These are phyloP conservation scores for Tricholoma bakamatsutake DNA, from an alignment of 768 basidiomycete genomes.

Conservation along the genomic window DNA sequence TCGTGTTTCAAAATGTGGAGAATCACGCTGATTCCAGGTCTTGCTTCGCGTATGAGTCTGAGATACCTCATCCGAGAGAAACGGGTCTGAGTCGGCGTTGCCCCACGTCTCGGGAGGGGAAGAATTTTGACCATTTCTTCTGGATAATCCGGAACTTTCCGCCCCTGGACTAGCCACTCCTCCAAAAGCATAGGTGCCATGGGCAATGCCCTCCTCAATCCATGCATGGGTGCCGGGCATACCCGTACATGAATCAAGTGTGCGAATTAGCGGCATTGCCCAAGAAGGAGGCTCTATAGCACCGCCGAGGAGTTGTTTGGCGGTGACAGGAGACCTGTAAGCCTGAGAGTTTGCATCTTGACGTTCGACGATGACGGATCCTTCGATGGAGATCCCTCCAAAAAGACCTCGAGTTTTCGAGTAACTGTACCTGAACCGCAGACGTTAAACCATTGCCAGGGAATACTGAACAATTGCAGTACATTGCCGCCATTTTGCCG, in stretches of 20 bases:
- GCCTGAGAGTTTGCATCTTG: slow-evolving; percentile 89
- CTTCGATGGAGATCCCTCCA: slow-evolving; percentile 85
- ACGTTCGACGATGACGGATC: slow-evolving; percentile 88
- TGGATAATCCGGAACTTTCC: slow-evolving; percentile 26
- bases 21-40: slow-evolving; percentile 28
- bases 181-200: slow-evolving; percentile 52
- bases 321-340: slow-evolving; percentile 69
- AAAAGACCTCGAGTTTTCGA: slow-evolving; percentile 92
- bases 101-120: slow-evolving; percentile 72
- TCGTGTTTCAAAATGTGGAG: slow-evolving; percentile 32
- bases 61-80: slow-evolving; percentile 33
- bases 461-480: slow-evolving; percentile 11
- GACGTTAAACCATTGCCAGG: slow-evolving; percentile 2
- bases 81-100: slow-evolving; percentile 44
- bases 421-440: slow-evolving; percentile 72
- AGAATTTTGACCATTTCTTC: slow-evolving; percentile 29
- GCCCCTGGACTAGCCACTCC: slow-evolving; percentile 38
- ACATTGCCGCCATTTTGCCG: slow-evolving; percentile 92
- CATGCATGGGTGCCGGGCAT: slow-evolving; percentile 63
- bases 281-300: slow-evolving; percentile 68
- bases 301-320: slow-evolving; percentile 77
- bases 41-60: slow-evolving; percentile 19
- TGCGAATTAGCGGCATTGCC: slow-evolving; percentile 69
- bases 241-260: slow-evolving; percentile 68
- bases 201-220: slow-evolving; percentile 46